Evolutionary conservation across 768 basidiomycete genomes (phyloP), one percentile per base, ranked within the genome.

Genomic region (Lentinula aciculospora): DNA sequence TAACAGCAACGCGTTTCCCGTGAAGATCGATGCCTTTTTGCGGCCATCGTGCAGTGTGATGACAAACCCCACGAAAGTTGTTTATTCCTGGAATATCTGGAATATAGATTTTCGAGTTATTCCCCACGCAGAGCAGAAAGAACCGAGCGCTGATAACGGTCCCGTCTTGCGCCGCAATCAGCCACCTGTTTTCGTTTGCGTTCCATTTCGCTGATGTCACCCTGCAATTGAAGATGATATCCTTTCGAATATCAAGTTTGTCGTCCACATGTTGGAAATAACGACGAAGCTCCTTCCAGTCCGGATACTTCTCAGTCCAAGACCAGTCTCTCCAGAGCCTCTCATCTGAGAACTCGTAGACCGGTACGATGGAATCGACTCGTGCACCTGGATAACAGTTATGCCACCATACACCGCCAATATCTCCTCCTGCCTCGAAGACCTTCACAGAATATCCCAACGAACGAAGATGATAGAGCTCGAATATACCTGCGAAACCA

Each of bases 331-430:
- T 65, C 66, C 68, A 69, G n/a, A 69, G 42, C 27, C 65, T 64
- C 27, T 64, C 63, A 1, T 65, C 47, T 1, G 65, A 62, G 37
- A 68, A 49, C 31, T 69, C 67, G 42, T 69, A 69, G 29, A 68
- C 63, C 27, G 49, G 62, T n/a, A 61, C 67, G 12, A 65, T 64
- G 15, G 67, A 64, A 58, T 69, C 68, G 36, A 69, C 68, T 13
- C 67, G 67, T 4, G 66, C 64, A 23, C 68, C 68, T 4, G 68
- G 67, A 48, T 69, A 69, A 31, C 65, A 61, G 53, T 69, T 69
- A 48, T 32, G 37, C 28, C 47, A 65, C 68, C 68, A 69, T 3
- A 63, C 65, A 0, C 68, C 68, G 3, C 68, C 68, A 2, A 69
- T 36, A 28, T 60, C 54, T 39, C 58, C 51, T 1, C 59, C 68